phyloP scores from a whole-genome alignment of 106 monocot genomes.

The Vanilla planifolia region DNA sequence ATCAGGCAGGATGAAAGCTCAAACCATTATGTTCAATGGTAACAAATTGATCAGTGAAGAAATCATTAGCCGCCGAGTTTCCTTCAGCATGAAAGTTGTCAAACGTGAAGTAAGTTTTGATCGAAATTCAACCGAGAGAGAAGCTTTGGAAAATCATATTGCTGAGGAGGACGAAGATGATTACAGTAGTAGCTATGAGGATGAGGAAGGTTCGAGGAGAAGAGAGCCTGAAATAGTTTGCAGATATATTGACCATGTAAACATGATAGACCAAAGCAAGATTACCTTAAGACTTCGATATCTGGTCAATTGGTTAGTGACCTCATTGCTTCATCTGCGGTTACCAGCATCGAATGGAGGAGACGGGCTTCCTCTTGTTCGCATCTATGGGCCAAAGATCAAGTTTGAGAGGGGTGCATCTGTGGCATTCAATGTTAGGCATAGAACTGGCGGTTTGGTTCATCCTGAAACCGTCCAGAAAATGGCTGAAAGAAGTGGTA shows the following conservation, averaged over 20 bases:
- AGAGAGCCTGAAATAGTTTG: slow-evolving; percentile 80
- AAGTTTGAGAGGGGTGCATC: slow-evolving; percentile 88
- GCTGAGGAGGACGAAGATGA: not conserved
- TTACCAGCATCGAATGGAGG: slow-evolving; percentile 31
- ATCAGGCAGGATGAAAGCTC: slow-evolving; percentile 63
- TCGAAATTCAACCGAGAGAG: slow-evolving; percentile 32
- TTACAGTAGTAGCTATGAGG: slow-evolving; percentile 33
- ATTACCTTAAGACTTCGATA: slow-evolving; percentile 62
- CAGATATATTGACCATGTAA: slow-evolving; percentile 87
- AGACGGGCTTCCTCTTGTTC: slow-evolving; percentile 39
- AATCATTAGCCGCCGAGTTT: slow-evolving; percentile 53
- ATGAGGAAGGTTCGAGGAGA: slow-evolving; percentile 41
- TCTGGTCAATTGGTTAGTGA: slow-evolving; percentile 88
- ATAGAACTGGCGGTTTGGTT: slow-evolving; percentile 33
- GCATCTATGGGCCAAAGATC: slow-evolving; percentile 90
- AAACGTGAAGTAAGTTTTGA: slow-evolving; percentile 12
- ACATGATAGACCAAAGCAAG: slow-evolving; percentile 84
- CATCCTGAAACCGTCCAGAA: slow-evolving; percentile 83
- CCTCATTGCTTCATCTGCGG: slow-evolving; percentile 74
- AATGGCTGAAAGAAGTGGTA: slow-evolving; percentile 75
- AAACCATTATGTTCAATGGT: slow-evolving; percentile 38
- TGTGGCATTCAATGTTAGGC: slow-evolving; percentile 87
- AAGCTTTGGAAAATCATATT: slow-evolving; percentile 11
- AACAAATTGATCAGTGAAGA: slow-evolving; percentile 43
- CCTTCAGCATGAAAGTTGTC: slow-evolving; percentile 45